Evolutionary conservation across 1,284 basidiomycete species (phyloP), one percentile per base, ranked within the genome.

Genomic region (Vanrija pseudolonga): DNA sequence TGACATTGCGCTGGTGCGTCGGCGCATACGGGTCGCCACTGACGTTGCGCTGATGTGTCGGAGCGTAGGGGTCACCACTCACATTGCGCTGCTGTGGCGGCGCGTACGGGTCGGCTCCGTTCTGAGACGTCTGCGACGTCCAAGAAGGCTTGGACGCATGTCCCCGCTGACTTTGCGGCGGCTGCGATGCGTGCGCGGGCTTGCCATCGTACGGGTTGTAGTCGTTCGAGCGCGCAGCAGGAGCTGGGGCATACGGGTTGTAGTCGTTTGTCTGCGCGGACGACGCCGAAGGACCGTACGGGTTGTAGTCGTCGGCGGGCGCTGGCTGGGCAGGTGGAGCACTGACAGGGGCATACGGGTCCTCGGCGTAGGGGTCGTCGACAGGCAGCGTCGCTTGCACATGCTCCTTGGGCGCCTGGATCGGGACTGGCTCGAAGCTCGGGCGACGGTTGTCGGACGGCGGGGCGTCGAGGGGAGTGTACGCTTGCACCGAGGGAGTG

Each of bases 261-360:
- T 40, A 40, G n/a, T n/a, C 39, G 19, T 40, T 20, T 5, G n/a
- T 32, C 49, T 43, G 48, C 39, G n/a, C n/a, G n/a, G 44, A 45
- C 20, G 53, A 26, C 9, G 38, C 20, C 28, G 36, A n/a, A 17
- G 41, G 43, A 3, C 32, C 49, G 32, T 50, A 50, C 19, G 45
- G 45, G 32, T 45, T 50, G 43, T 45, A 46, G 43, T 50, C 32
- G 5, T 32, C 32, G 8, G 9, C 32, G 2, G 9, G 32, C 4
- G 32, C 32, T 1, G 32, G 8, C 12, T 24, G 14, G 19, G 24
- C 23, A 19, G 47, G 47, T 7, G 48, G 26, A 5, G 48, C 18
- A 23, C 45, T 47, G 32, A 32, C 12, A 9, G 50, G 38, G 17
- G 50, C 50, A 18, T 51, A 51, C 7, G 50, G 50, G 44, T 51